These are phyloP conservation scores for Coemansia reversa DNA, from an alignment of 192 early-diverging fungal genomes.

Conservation along the genomic window DNA sequence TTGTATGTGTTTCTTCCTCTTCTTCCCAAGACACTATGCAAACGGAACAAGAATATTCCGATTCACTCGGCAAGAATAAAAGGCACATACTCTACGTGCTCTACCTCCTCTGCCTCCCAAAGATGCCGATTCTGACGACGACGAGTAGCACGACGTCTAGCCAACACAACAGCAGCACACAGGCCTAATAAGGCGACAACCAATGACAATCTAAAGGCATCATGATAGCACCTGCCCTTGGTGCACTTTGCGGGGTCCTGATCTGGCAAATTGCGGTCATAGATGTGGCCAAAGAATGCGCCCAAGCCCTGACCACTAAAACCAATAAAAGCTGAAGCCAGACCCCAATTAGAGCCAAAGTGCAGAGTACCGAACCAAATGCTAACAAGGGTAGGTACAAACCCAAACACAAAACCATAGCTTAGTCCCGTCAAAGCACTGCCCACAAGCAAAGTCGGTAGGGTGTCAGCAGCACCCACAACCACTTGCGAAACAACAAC, in stretches of 20 bases:
- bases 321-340: conserved; percentile 54
- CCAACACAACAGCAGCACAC: conserved; percentile 24
- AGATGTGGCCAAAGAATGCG: conserved; percentile 61
- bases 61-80: conserved; percentile 45
- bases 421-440: conserved; percentile 47
- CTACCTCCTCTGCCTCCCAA: conserved; percentile 52
- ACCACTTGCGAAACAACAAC: conserved; percentile 43
- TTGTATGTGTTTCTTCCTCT: neutral
- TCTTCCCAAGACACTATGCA: neutral
- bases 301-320: conserved; percentile 63
- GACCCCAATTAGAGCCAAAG: conserved; percentile 58
- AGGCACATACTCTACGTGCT: conserved; percentile 39
- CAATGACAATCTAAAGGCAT: conserved; percentile 39
- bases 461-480: conserved; percentile 22
- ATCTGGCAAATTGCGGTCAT: conserved; percentile 56
- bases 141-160: conserved; percentile 27
- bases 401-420: conserved; percentile 53
- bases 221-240: conserved; percentile 41
- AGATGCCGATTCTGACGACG: conserved; percentile 41
- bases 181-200: conserved; percentile 20
- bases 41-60: neutral
- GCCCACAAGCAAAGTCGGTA: conserved; percentile 29
- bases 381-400: conserved; percentile 52
- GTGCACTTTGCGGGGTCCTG: conserved; percentile 49
- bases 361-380: conserved; percentile 55